Base-by-base conservation (phyloP, 2,329 filamentous ascomycete genomes). In the Leptographium galeiforme region DNA sequence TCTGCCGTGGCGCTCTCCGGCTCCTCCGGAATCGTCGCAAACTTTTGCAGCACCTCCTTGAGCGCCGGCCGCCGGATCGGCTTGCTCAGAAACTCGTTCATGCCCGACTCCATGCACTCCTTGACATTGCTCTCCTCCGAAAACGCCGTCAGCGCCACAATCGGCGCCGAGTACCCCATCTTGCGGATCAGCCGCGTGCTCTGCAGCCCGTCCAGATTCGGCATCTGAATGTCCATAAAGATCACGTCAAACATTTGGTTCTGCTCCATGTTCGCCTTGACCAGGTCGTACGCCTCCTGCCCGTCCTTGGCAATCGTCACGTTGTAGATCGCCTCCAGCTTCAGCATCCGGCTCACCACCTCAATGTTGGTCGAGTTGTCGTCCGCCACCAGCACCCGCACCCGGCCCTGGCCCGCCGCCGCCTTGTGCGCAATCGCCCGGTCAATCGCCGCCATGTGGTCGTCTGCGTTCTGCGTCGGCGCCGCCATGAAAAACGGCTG, bases 201-300 rank as follows among this genome's bases (percentile, higher is more conserved):
- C 64, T 95, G 85, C 30, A 96, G 71, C 1, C 90, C 90, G 63
- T 95, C 89, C 14, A 96, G 77, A 57, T 93, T 94, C 4, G 90
- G 90, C 90, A 96, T 96, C 68, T 87, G 88, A 8, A 95, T 85
- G 62, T 96, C 90, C 90, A 95, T 96, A 63, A 95, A 93, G 57
- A 96, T 91, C 32, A 96, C 74, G 60, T 95, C 88, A 64, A 91
- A 95, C 2, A 78, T 77, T 53, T 78, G 74, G 51, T 83, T 77
- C 33, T 77, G 77, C 50, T 83, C 80, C 85, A 95, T 93, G 58
- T 82, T 85, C 16, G 81, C 81, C 64, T 89, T 90, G 59, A 95
- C 89, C 33, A 85, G 74, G 57, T 95, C 89, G 55, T 89, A 87
- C 0, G 90, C 90, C 68, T 95, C 87, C 66, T 94, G 87, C 0